A percentile compares a stretch with the other conserved stretches of the same genome.
Conservation (phyloP, 305 asterid species). For the Solanum chacoense region DNA sequence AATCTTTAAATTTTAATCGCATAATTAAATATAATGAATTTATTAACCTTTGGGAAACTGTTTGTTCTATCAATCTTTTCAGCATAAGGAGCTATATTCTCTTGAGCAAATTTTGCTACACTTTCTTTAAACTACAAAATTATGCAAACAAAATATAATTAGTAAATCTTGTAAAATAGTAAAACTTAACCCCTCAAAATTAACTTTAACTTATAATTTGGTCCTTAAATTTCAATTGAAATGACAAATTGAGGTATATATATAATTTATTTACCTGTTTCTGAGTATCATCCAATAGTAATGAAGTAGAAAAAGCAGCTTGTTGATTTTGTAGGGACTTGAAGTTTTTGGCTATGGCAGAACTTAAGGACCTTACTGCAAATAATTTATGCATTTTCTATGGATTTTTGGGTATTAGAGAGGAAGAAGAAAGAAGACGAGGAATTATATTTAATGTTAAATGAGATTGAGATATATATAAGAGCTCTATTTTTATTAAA, state of each 20-base stretch:
- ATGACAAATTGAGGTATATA: background rate
- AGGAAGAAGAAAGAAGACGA: background rate
- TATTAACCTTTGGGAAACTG: conserved; percentile 66
- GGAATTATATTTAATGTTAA: background rate
- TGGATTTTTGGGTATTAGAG: background rate
- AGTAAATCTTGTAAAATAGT: background rate
- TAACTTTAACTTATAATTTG: background rate
- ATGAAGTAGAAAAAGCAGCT: conserved; percentile 57
- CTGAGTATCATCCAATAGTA: conserved; percentile 78
- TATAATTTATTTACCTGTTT: conserved; percentile 34
- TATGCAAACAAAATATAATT: background rate
- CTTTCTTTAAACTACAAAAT: conserved; percentile 81
- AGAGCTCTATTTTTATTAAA: background rate
- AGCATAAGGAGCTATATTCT: conserved; percentile 84
- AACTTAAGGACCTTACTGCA: conserved; percentile 44
- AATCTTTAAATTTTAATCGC: conserved; percentile 1
- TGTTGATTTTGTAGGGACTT: conserved; percentile 15
- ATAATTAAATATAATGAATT: background rate
- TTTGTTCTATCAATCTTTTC: conserved; percentile 72
- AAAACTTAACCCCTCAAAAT: background rate
- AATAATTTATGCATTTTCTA: conserved; percentile 43
- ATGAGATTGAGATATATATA: background rate
- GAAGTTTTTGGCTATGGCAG: conserved; percentile 28
- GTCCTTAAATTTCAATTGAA: background rate
- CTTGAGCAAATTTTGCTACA: conserved; percentile 86